These are phyloP conservation scores for Linnemannia schmuckeri DNA, from an alignment of 192 early-diverging fungal genomes.

Conservation along the genomic window DNA sequence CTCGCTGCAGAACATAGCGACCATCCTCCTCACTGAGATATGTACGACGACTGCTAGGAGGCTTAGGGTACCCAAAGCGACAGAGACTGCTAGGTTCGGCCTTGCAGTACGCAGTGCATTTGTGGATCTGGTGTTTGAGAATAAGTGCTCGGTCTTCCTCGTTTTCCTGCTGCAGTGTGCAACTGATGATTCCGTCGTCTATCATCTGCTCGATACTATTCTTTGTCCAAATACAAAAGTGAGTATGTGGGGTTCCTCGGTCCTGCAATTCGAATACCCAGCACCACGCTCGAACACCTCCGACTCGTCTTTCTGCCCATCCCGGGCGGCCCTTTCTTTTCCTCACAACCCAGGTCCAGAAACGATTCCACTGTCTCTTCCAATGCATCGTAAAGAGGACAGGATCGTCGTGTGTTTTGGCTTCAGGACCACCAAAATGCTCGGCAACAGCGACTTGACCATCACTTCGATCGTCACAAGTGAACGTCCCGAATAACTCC, in stretches of 20 bases:
- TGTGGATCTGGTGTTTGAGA: conserved; percentile 40
- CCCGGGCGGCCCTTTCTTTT: conserved; percentile 11
- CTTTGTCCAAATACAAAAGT: conserved; percentile 22
- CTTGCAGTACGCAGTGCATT: conserved; percentile 29
- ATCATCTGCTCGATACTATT: conserved; percentile 24
- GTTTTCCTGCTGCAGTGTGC: not conserved
- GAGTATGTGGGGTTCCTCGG: conserved; percentile 18
- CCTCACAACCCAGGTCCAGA: conserved; percentile 24
- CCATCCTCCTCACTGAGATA: conserved; percentile 18
- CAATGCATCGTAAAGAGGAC: conserved; percentile 43
- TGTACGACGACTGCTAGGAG: conserved; percentile 10
- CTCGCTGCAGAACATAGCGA: conserved; percentile 25
- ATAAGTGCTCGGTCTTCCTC: conserved; percentile 27
- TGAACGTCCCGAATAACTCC: conserved; percentile 28
- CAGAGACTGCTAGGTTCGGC: no score
- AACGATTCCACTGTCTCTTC: conserved; percentile 33
- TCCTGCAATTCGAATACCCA: conserved; percentile 35
- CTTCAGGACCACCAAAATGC: conserved; percentile 25
- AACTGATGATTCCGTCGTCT: conserved; percentile 17
- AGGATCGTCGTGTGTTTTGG: conserved; percentile 31
- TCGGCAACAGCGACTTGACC: conserved; percentile 32
- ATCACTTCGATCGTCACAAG: conserved; percentile 21
- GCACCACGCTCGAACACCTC: conserved; percentile 26
- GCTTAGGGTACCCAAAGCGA: conserved; percentile 22
- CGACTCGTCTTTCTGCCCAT: conserved; percentile 1